Conservation (phyloP, 257 asterid genomes). For the Jasminum sambac region DNA sequence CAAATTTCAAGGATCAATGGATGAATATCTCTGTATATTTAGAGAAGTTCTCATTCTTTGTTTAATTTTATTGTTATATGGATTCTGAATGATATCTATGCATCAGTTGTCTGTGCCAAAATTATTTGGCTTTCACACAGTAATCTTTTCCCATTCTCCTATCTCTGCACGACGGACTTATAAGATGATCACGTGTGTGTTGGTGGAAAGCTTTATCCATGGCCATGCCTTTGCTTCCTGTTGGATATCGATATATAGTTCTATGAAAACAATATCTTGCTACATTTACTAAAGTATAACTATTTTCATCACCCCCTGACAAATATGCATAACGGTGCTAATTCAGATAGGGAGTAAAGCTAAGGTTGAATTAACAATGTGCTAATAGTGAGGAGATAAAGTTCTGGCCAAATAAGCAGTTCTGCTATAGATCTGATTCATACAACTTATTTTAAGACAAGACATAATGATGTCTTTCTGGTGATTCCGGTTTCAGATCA, state of each 20-base stretch:
- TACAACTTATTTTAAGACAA: conserved; percentile 7
- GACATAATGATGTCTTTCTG: conserved; percentile 23
- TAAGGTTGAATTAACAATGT: neutral
- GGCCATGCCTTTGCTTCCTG: neutral
- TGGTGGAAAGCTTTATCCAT: neutral
- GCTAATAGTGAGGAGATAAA: neutral
- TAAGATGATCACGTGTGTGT: neutral
- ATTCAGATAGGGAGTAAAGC: neutral
- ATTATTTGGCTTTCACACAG: neutral
- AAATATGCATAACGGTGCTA: neutral
- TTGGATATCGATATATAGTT: neutral
- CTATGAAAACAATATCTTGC: neutral
- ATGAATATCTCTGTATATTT: neutral
- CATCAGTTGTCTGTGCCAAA: neutral
- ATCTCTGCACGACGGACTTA: neutral
- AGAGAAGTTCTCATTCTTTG: neutral
- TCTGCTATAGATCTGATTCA: neutral
- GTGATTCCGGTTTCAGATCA: conserved; percentile 60
- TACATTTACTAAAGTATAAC: neutral
- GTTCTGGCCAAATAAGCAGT: neutral
- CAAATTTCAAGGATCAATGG: neutral
- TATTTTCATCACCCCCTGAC: neutral
- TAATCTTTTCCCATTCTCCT: neutral
- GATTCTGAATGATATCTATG: neutral
- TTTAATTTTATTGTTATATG: neutral